Evolutionary conservation across 1,139 yeast species (phyloP), one percentile per base, ranked within the genome.

Genomic region (Suhomyces maxii): DNA sequence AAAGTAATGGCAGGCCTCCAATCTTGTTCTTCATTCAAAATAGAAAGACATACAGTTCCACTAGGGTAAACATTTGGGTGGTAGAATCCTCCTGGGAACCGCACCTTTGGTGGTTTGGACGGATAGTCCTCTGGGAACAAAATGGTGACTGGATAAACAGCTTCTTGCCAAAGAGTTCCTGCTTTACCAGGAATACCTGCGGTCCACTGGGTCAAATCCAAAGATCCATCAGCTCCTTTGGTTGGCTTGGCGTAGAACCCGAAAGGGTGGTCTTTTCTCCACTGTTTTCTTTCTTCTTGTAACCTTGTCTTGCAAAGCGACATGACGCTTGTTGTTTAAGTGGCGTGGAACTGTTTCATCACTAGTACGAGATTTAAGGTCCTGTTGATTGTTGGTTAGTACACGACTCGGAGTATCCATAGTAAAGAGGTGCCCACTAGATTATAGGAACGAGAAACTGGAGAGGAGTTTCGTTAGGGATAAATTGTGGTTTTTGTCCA

Each of bases 261-360:
- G 67, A 90, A 93, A 0, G 99, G 99, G 65, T 95, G 99, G 64
- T 91, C 97, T 66, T 90, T 93, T 57, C 99, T 83, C 99, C 99
- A 93, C 65, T 87, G 91, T 68, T 91, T 93, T 64, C 98, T 52
- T 65, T 88, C 96, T 64, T 87, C 95, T 63, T 89, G 96, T 48
- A 89, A 76, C 56, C 97, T 79, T 52, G 83, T 89, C 55, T 86
- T 76, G 62, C 95, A 85, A 53, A 89, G 77, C 26, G 80, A 74
- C 79, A 62, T 61, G 9, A 28, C 31, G 31, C 31, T 11, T 28
- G 31, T 44, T 28, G 31, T 28, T 28, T 28, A 28, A 23, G 18
- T 14, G 28, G 23, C 11, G 38, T 13, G 38, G 11, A 18, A 18
- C 28, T 36, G 28, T 5, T 18, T 13, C 25, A 36, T 36, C 25